phyloP scores from a whole-genome alignment of 2,329 filamentous ascomycete genomes.

The Blastomyces emzantsi region DNA sequence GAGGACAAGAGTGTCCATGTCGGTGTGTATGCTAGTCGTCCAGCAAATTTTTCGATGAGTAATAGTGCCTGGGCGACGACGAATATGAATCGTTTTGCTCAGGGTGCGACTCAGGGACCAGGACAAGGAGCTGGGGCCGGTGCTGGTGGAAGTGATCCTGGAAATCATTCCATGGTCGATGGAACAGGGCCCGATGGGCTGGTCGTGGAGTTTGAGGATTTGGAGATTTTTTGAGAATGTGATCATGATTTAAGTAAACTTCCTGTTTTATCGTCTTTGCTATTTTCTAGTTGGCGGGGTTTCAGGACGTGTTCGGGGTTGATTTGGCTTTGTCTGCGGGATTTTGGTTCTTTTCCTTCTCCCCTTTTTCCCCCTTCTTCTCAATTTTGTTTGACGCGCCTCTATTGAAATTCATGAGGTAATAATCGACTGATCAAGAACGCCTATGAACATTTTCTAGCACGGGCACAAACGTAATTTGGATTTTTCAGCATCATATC shows the following conservation, averaged over 20 bases:
- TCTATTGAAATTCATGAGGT: background rate
- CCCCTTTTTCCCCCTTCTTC: background rate
- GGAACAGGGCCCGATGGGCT: constrained; percentile 28
- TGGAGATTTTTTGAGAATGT: constrained; percentile 39
- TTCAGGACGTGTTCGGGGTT: constrained; percentile 3
- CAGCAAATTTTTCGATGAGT: constrained; percentile 39
- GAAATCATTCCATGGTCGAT: constrained; percentile 2
- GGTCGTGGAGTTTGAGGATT: constrained; percentile 44
- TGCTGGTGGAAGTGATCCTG: constrained; percentile 14
- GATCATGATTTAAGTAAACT: constrained; percentile 10
- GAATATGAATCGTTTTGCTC: constrained; percentile 24
- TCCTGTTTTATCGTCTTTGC: constrained; percentile 4
- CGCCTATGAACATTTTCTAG: background rate
- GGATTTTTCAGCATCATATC: background rate
- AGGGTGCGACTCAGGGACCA: constrained; percentile 18
- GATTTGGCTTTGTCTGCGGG: constrained; percentile 3
- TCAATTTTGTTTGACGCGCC: background rate
- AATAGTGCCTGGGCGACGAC: constrained; percentile 33
- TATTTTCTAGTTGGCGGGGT: background rate
- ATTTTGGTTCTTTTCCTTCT: background rate
- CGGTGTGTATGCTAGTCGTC: constrained; percentile 50
- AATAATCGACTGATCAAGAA: background rate
- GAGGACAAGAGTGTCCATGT: constrained; percentile 51
- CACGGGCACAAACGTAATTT: background rate
- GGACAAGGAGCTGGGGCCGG: constrained; percentile 14